A percentile compares a stretch with the other conserved stretches of the same genome.
phyloP scores from a whole-genome alignment of 2,329 filamentous ascomycete genomes.

The Trichoderma aggressivum region DNA sequence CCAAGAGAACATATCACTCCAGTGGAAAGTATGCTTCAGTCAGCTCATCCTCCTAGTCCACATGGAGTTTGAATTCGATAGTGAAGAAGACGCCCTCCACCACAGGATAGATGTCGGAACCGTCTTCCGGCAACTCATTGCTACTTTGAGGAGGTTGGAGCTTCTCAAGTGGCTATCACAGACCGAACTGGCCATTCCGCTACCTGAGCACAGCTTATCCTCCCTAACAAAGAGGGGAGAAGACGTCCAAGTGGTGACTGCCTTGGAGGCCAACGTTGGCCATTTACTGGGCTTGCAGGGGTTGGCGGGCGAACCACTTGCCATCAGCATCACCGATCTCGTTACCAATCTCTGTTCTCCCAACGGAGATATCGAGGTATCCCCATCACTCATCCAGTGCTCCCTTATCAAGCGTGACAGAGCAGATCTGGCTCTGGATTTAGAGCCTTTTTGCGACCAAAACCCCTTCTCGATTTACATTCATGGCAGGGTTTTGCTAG shows the following conservation, averaged over 20 bases:
- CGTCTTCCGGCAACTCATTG: slow-evolving; percentile 67
- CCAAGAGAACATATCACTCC: slow-evolving; percentile 72
- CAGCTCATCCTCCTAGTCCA: slow-evolving; percentile 80
- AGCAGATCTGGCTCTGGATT: slow-evolving; percentile 57
- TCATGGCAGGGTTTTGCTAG: slow-evolving; percentile 74
- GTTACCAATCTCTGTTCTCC: slow-evolving; percentile 62
- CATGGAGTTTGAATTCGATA: slow-evolving; percentile 78
- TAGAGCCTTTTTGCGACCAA: slow-evolving; percentile 53
- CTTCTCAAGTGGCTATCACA: slow-evolving; percentile 67
- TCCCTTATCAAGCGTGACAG: slow-evolving; percentile 57
- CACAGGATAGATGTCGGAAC: slow-evolving; percentile 61
- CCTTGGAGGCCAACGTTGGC: slow-evolving; percentile 57
- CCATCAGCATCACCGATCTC: slow-evolving; percentile 62
- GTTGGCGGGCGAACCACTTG: slow-evolving; percentile 47
- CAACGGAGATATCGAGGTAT: slow-evolving; percentile 64
- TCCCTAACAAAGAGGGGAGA: slow-evolving; percentile 41
- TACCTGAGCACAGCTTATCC: slow-evolving; percentile 36
- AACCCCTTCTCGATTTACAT: slow-evolving; percentile 73
- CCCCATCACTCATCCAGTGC: slow-evolving; percentile 59
- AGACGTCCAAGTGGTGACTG: slow-evolving; percentile 51
- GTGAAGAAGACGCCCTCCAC: slow-evolving; percentile 63
- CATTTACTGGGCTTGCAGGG: slow-evolving; percentile 62
- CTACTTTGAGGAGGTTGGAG: slow-evolving; percentile 69
- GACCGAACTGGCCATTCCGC: slow-evolving; percentile 53
- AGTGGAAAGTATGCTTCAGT: slow-evolving; percentile 73